Conservation (phyloP, 208 protist genomes). For the Angomonas deanei region DNA sequence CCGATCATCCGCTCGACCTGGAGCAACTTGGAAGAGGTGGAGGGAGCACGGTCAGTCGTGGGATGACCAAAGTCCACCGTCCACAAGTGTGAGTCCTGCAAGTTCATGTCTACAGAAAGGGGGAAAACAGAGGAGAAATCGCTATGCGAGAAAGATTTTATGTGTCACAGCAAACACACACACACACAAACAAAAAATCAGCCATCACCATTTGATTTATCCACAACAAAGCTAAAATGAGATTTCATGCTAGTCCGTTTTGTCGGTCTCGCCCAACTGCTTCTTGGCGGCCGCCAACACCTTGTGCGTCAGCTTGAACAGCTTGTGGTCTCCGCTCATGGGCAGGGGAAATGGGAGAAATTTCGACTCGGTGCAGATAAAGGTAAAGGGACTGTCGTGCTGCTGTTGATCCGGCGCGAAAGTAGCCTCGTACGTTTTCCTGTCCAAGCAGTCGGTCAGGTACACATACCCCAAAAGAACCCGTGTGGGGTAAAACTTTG, state of each 20-base stretch:
- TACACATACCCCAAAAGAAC: conserved; percentile 90
- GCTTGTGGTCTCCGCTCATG: conserved; percentile 87
- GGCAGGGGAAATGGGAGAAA: conserved; percentile 79
- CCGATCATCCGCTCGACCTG: not conserved
- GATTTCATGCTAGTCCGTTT: not conserved
- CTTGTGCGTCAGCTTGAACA: conserved; percentile 78
- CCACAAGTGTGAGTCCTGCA: not conserved
- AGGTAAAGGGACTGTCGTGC: conserved; percentile 75
- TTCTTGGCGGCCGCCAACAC: conserved; percentile 63
- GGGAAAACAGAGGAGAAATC: not conserved
- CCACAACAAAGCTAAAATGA: not conserved
- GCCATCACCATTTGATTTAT: not conserved
- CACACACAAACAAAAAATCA: not conserved
- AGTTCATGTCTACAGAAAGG: not conserved
- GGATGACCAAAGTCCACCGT: not conserved
- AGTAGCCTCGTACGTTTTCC: conserved; percentile 41
- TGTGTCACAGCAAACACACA: not conserved
- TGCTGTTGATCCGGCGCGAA: conserved; percentile 65
- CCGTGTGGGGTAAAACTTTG: conserved; percentile 84
- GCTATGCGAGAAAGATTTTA: not conserved
- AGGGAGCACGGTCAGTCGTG: too few species aligned
- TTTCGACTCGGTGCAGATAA: conserved; percentile 82
- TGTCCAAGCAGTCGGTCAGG: conserved; percentile 69
- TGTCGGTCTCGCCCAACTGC: conserved; percentile 61
- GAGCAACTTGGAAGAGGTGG: not conserved